Conservation (phyloP, 176 grass and related monocot genomes). For the Oryza coarctata region DNA sequence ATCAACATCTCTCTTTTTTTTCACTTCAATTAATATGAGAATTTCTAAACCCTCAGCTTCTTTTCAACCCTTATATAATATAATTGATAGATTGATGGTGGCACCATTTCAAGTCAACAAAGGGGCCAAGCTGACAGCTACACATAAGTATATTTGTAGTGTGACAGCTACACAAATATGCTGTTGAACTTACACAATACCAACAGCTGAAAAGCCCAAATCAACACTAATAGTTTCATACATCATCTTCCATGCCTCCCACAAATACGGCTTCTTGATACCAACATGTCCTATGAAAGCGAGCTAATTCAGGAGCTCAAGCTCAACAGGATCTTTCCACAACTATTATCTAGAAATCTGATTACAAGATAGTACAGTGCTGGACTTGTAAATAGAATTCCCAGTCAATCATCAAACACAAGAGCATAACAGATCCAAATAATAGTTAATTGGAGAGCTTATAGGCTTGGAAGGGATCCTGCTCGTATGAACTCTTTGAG, state of each 20-base stretch:
- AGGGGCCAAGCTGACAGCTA: too few relatives aligned
- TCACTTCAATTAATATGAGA: too few relatives aligned
- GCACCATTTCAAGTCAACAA: too few relatives aligned
- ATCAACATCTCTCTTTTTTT: too few relatives aligned
- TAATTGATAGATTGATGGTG: too few relatives aligned
- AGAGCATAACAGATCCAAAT: not conserved
- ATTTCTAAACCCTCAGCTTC: too few relatives aligned
- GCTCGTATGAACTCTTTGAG: slow-evolving; percentile 78
- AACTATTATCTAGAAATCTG: not conserved
- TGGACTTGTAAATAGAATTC: not conserved
- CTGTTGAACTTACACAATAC: not conserved
- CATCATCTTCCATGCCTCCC: not conserved
- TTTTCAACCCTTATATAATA: too few relatives aligned
- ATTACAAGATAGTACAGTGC: slow-evolving; percentile 9
- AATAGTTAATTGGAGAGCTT: slow-evolving; percentile 23
- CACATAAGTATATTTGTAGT: too few relatives aligned
- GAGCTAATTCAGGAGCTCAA: not conserved
- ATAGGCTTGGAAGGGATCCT: slow-evolving; percentile 57
- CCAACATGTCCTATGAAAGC: not conserved
- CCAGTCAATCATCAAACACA: not conserved
- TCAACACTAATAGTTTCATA: not conserved
- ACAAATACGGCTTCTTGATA: not conserved
- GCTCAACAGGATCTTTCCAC: not conserved
- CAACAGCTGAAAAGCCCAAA: not conserved
- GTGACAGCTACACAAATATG: too few relatives aligned